Evolutionary conservation across 331 rosid genomes (phyloP).

Genomic region (Quercus lobata): DNA sequence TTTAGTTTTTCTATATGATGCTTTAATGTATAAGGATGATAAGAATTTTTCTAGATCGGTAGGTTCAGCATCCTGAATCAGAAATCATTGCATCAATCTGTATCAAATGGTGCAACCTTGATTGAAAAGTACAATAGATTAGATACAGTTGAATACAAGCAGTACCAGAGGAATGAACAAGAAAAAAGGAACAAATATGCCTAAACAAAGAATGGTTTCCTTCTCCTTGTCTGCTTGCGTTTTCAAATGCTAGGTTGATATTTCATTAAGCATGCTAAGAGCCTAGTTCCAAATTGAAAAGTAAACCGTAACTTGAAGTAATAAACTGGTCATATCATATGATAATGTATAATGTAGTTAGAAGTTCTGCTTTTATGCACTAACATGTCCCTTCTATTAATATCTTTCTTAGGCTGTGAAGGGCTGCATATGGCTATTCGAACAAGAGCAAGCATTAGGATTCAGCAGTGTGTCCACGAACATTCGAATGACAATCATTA

Average conservation of each 20-base stretch:
- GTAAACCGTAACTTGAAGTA: not conserved
- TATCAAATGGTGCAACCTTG: too few species aligned
- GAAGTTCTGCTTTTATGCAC: slow-evolving; percentile 14
- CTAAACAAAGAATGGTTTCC: too few species aligned
- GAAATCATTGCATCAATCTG: too few species aligned
- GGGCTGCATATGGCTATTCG: slow-evolving; percentile 86
- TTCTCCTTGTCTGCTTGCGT: too few species aligned
- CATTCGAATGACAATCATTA: slow-evolving; percentile 92
- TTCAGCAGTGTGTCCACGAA: slow-evolving; percentile 99
- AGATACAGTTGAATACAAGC: too few species aligned
- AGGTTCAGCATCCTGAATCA: too few species aligned
- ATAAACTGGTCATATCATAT: not conserved
- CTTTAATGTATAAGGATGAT: too few species aligned
- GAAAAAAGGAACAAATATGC: too few species aligned
- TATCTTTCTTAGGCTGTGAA: slow-evolving; percentile 67
- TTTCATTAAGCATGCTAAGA: not conserved
- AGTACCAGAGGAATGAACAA: too few species aligned
- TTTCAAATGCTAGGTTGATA: too few species aligned
- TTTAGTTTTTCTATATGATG: not conserved
- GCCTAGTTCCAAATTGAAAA: not conserved
- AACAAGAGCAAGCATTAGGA: slow-evolving; percentile 98
- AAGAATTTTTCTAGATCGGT: too few species aligned
- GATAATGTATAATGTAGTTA: not conserved
- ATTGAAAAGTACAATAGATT: too few species aligned
- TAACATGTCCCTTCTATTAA: slow-evolving; percentile 9